Evolutionary conservation across 257 asterid genomes (phyloP).

Genomic region (Solanum sejunctum): DNA sequence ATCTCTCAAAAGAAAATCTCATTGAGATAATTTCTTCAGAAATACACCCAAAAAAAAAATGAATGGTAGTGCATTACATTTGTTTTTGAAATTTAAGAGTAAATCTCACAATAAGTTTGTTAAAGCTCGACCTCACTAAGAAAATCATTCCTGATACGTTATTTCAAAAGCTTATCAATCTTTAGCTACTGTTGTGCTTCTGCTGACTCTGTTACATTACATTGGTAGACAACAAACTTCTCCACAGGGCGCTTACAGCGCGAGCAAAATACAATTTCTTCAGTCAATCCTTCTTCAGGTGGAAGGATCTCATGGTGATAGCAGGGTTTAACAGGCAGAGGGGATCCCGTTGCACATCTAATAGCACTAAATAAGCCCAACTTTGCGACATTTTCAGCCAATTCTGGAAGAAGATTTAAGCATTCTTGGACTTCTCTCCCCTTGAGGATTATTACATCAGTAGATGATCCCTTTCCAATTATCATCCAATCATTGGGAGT

Average conservation of each 20-base stretch:
- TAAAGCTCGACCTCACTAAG: background rate
- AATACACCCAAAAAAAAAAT: background rate
- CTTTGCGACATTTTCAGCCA: slow-evolving; percentile 22
- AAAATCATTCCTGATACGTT: background rate
- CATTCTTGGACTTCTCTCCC: slow-evolving; percentile 16
- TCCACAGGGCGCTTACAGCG: slow-evolving; percentile 37
- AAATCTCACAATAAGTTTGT: background rate
- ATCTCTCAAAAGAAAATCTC: background rate
- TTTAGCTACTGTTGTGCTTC: background rate
- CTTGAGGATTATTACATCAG: slow-evolving; percentile 17
- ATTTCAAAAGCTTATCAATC: background rate
- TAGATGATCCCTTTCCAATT: slow-evolving; percentile 30
- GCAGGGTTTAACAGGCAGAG: slow-evolving; percentile 16
- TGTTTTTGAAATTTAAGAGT: background rate
- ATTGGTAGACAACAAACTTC: slow-evolving; percentile 45
- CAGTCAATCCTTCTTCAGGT: slow-evolving; percentile 41
- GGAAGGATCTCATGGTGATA: slow-evolving; percentile 21
- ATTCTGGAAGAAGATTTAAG: slow-evolving; percentile 10
- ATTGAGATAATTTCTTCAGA: background rate
- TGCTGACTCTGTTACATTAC: slow-evolving; percentile 21
- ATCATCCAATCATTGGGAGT: slow-evolving; percentile 30
- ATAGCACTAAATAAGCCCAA: slow-evolving; percentile 38
- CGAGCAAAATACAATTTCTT: slow-evolving; percentile 26
- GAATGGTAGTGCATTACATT: background rate
- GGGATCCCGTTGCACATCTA: slow-evolving; percentile 10